Evolutionary conservation across 805 yeast genomes (phyloP), one percentile per base, ranked within the genome.

Genomic region (Saitoella complicata): DNA sequence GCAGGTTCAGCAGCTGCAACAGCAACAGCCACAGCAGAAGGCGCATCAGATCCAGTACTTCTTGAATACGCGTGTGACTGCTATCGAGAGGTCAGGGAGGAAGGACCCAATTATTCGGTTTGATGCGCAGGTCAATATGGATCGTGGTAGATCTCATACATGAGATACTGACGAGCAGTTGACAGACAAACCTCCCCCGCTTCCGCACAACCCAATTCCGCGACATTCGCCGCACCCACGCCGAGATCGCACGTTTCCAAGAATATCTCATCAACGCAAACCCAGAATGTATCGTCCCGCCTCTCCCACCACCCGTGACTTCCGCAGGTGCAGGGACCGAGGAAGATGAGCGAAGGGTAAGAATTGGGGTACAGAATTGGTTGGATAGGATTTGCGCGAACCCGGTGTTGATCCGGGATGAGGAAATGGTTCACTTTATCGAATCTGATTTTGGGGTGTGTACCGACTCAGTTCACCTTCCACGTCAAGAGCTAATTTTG

Each of bases 271-370:
- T 77, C 46, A 76, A 78, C 13, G 82, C 93, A 36, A 80, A 86
- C 55, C 78, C 88, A 32, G 97, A 91, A 59, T 87, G 91, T 45
- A 86, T 88, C 62, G 86, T 91, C 4, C 96, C 97, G 0, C 77
- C 93, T 5, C 66, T 91, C 38, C 96, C 97, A 0, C 65, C 68
- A 13, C 67, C 91, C 1, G 70, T 67, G 5, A 80, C 94, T 1
- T 71, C 86, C 12, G 87, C 77, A 56, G 94, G 94, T 30, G 66
- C 76, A n/a, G 82, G 82, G 44, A 82, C 87, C 39, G 80, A 80
- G 31, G 96, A 88, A 50, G 94, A 84, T 55, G 70, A 69, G 42
- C 65, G 66, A 44, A 73, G 75, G 45, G 66, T 84, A 37, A 63
- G 69, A 41, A 53, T 53, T 10, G 71, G 72, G 41, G 70, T 87